Evolutionary conservation across 140 eudicot species (phyloP).

Genomic region (Cichorium intybus): DNA sequence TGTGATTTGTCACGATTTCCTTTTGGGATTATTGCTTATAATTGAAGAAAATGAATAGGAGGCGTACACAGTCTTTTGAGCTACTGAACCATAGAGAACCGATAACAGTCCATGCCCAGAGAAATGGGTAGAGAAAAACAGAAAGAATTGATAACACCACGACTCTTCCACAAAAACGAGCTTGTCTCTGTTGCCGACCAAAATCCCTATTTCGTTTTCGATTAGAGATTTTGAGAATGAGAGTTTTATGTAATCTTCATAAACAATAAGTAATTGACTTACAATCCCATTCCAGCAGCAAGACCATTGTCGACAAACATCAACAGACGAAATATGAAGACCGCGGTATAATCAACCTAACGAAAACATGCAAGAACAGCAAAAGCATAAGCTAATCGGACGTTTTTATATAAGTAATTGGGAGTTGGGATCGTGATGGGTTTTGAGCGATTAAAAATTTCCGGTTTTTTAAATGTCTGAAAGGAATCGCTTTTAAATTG

Average conservation of each 20-base stretch:
- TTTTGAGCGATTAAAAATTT: background rate
- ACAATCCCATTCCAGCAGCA: slow-evolving; percentile 99
- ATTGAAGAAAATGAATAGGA: background rate
- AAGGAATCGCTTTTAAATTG: background rate
- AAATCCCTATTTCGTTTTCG: slow-evolving; percentile 57
- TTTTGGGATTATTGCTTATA: background rate
- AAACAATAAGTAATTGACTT: slow-evolving; percentile 31
- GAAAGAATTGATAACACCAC: slow-evolving; percentile 77
- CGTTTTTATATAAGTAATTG: background rate
- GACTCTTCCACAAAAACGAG: slow-evolving; percentile 87
- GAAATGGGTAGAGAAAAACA: slow-evolving; percentile 80
- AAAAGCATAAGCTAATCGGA: background rate
- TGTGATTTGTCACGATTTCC: slow-evolving; percentile 1
- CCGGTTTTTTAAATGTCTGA: background rate
- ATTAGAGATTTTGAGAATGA: slow-evolving; percentile 12
- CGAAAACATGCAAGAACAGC: background rate
- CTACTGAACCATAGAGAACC: slow-evolving; percentile 92
- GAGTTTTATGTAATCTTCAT: background rate
- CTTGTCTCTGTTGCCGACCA: slow-evolving; percentile 93
- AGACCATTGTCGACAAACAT: slow-evolving; percentile 97
- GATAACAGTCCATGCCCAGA: slow-evolving; percentile 87
- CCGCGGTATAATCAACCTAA: slow-evolving; percentile 90
- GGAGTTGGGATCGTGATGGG: background rate
- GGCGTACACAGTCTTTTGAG: slow-evolving; percentile 76
- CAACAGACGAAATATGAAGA: slow-evolving; percentile 82